Conservation (phyloP, 176 grass and related monocot species). For the Oryza nivara region DNA sequence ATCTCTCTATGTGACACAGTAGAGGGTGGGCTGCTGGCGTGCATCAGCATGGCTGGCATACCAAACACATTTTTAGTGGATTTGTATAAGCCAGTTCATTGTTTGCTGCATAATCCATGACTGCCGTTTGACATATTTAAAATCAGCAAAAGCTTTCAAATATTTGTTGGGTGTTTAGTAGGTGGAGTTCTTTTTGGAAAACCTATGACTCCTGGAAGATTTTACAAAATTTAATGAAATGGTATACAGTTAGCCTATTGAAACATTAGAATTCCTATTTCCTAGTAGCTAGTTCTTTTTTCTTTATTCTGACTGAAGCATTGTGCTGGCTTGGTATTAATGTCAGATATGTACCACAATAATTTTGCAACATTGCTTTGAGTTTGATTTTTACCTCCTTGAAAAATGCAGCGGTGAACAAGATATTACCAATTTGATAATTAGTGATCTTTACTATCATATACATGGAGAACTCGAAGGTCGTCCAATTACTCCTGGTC, state of each 20-base stretch:
- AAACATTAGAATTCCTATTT: neutral
- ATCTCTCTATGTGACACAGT: neutral
- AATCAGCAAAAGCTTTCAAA: neutral
- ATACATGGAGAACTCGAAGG: constrained; percentile 73
- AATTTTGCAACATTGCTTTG: neutral
- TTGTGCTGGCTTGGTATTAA: neutral
- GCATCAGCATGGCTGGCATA: neutral
- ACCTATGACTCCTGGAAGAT: neutral
- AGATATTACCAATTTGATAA: constrained; percentile 57
- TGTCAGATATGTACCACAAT: neutral
- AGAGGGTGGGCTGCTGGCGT: neutral
- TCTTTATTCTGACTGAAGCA: neutral
- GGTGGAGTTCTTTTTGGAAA: neutral
- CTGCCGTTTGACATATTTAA: neutral
- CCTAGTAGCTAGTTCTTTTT: neutral
- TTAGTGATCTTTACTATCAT: constrained; percentile 79
- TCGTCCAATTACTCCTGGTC: constrained; percentile 69
- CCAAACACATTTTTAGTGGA: neutral
- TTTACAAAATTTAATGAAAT: constrained; percentile 20
- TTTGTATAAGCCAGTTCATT: neutral
- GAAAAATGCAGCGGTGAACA: constrained; percentile 51
- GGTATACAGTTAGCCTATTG: neutral
- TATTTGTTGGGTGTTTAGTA: neutral
- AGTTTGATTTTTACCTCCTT: constrained; percentile 17
- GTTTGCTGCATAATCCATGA: neutral